Conservation (phyloP, 441 rosid genomes). For the Syzygium malaccense region DNA sequence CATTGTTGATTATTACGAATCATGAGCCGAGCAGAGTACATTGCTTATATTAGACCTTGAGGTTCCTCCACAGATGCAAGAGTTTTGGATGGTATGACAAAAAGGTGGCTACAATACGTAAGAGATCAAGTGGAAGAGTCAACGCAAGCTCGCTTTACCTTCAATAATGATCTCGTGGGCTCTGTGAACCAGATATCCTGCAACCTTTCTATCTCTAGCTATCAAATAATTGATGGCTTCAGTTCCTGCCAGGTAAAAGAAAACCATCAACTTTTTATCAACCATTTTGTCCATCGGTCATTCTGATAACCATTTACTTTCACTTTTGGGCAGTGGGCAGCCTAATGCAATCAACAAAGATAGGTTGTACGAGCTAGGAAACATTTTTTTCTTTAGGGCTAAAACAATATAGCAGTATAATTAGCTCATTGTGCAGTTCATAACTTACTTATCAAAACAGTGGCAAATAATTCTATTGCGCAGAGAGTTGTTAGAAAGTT, state of each 20-base stretch:
- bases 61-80: constrained; percentile 37
- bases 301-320: not conserved
- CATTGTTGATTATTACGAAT: not conserved
- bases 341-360: not conserved
- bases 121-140: constrained; percentile 71
- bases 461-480: not conserved
- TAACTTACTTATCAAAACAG: not conserved
- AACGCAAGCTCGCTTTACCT: constrained; percentile 54
- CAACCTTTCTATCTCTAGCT: constrained; percentile 41
- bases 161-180: constrained; percentile 45
- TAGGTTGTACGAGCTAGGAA: not conserved
- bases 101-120: constrained; percentile 69
- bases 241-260: constrained; percentile 45
- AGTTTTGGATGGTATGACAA: constrained; percentile 57
- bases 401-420: not conserved
- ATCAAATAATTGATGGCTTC: constrained; percentile 55
- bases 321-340: not conserved
- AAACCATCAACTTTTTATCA: not conserved
- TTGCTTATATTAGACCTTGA: not conserved
- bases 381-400: not conserved
- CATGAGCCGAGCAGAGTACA: not conserved
- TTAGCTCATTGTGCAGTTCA: not conserved
- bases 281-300: not conserved
- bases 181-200: constrained; percentile 60
- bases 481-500: not conserved